Base-by-base conservation (phyloP, 192 early-diverging fungal species). In the Coemansia aciculifera region DNA sequence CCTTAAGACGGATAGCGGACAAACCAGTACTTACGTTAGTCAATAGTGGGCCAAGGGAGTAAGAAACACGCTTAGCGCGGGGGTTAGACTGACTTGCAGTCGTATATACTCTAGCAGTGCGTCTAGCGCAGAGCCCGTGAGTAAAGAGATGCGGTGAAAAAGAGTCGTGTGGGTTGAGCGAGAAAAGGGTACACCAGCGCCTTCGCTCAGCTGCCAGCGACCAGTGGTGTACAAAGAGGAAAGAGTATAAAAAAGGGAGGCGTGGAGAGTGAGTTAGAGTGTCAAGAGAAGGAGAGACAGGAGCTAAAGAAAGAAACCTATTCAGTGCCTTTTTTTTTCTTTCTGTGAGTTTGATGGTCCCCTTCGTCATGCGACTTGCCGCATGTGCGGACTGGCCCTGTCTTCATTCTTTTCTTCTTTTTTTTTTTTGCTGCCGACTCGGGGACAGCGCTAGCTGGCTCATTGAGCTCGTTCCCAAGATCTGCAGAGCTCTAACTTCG, bases 401-500 rank as follows among this genome's bases (percentile, higher is more conserved):
- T 48, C 44, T 48, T 19, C 19, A 19, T 19, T 21, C 10, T 15
- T 36, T 56, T 32, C 10, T 32, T 7, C 8, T 19, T 23, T 24
- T 21, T 27, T 23, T 51, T 51, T 13, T 13, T 4, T 15, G 12
- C 29, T 57, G 54, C 46, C 19, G 54, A 17, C 54, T 32, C 54
- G 54, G 27, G 15, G 54, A 57, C 24, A 57, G 12, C 13, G 11
- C 13, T 29, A 2, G n/a, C 19, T 48, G 46, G 46, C 19, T 48
- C 24, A 27, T 52, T 54, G 51, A 24, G 27, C 51, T 34, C 29
- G 3, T 57, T 32, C 29, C 29, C 54, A 8, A 57, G 54, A 34
- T 49, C 44, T n/a, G 63, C 43, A 44, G 19, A 64, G 43, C 43
- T 49, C 43, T 64, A 64, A 42, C 44, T 42, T 42, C 29, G n/a